phyloP scores from a whole-genome alignment of 164 flowering plant species.

The Echeveria elegans region DNA sequence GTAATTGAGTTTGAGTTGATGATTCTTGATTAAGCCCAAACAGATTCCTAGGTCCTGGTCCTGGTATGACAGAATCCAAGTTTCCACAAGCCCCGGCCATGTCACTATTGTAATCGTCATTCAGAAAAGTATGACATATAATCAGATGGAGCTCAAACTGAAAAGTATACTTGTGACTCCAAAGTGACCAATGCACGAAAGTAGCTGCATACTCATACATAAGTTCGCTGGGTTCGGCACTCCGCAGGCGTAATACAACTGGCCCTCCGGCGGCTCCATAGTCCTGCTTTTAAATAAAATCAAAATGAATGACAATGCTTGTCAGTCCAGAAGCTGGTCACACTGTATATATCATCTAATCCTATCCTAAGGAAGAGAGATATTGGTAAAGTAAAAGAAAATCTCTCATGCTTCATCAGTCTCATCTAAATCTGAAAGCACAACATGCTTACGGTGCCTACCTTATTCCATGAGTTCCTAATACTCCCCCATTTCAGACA shows the following conservation, averaged over 20 bases:
- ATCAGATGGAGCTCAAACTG: not conserved
- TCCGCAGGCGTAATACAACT: not conserved
- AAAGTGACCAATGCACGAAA: not conserved
- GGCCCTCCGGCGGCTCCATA: not conserved
- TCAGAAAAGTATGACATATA: not conserved
- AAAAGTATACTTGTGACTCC: too few relatives aligned
- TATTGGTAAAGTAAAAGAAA: constrained; percentile 4
- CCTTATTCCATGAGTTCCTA: not conserved
- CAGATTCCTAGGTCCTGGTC: too few relatives aligned
- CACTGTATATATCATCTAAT: not conserved
- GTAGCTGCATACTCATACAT: not conserved
- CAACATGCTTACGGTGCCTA: not conserved
- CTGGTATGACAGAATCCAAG: not conserved
- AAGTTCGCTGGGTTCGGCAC: not conserved
- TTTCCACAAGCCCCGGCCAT: not conserved
- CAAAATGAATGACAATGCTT: not conserved
- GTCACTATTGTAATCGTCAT: not conserved
- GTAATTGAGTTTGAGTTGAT: not conserved
- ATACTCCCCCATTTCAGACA: constrained; percentile 1
- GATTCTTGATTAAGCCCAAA: constrained; percentile 3
- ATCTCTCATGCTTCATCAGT: constrained; percentile 3
- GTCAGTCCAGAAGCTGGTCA: constrained; percentile 4
- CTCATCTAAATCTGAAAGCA: constrained; percentile 3
- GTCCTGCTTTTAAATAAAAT: not conserved
- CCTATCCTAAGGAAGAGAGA: not conserved